Conservation (phyloP, 2,329 filamentous ascomycete species). For the Pseudogymnoascus sp. region DNA sequence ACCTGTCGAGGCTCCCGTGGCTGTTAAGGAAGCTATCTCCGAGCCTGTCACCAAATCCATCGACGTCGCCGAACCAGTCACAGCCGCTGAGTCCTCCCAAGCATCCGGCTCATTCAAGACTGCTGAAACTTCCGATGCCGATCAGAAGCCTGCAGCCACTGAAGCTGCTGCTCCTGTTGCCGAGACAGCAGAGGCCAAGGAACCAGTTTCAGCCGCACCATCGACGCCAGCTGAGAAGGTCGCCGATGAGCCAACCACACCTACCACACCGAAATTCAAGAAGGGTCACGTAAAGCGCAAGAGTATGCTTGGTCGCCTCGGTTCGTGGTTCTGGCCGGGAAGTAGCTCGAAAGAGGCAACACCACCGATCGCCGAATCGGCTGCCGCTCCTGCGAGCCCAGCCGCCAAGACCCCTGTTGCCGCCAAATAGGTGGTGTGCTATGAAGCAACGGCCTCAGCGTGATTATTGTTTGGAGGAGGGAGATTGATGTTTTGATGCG, state of each 20-base stretch:
- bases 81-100: not conserved
- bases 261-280: not conserved
- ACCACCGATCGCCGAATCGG: not conserved
- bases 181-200: not conserved
- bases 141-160: not conserved
- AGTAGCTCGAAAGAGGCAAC: not conserved
- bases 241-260: constrained; percentile 2
- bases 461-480: not conserved
- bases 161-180: not conserved
- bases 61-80: not conserved
- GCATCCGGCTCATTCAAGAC: constrained; percentile 1
- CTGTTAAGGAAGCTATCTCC: not conserved
- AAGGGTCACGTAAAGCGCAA: not conserved
- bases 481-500: constrained; percentile 11
- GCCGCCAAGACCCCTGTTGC: not conserved
- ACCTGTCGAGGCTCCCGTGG: not conserved
- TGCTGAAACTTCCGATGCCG: constrained; percentile 5
- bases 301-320: constrained; percentile 8
- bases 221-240: constrained; percentile 5
- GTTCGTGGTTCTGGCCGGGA: constrained; percentile 4
- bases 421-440: not conserved
- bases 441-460: constrained; percentile 2
- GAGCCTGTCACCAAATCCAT: not conserved
- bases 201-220: constrained; percentile 4
- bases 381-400: not conserved